These are phyloP conservation scores for Colletotrichum echinochloae DNA, from an alignment of 2,329 filamentous ascomycete genomes.

Conservation along the genomic window DNA sequence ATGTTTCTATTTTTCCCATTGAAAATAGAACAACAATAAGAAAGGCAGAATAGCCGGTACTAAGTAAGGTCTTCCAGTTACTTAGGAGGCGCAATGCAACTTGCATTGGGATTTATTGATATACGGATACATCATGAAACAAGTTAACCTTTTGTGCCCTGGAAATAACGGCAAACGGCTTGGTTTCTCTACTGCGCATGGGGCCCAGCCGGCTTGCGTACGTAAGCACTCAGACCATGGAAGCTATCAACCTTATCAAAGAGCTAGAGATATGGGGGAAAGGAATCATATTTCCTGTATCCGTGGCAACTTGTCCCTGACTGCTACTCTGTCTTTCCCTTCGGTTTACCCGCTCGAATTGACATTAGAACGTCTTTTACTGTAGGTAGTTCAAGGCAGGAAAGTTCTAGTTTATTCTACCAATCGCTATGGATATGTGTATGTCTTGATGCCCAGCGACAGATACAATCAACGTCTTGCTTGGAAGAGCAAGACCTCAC, in stretches of 20 bases:
- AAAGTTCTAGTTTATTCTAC: background rate
- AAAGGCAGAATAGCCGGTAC: background rate
- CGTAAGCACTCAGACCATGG: background rate
- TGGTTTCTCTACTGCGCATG: background rate
- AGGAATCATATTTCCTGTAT: background rate
- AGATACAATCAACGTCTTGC: background rate
- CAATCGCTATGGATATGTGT: background rate
- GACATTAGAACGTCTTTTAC: too few relatives aligned
- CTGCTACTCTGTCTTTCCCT: background rate
- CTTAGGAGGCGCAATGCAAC: background rate
- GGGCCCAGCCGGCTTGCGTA: background rate
- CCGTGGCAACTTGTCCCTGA: background rate
- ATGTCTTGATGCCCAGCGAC: too few relatives aligned
- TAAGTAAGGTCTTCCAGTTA: background rate
- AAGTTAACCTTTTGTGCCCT: too few relatives aligned
- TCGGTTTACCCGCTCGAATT: background rate
- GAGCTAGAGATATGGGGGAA: background rate
- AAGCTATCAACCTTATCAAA: slow-evolving; percentile 3
- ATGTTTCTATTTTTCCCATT: background rate
- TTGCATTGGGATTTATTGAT: background rate
- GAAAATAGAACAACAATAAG: too few relatives aligned
- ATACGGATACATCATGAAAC: background rate
- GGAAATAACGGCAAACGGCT: background rate
- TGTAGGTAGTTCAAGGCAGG: background rate
- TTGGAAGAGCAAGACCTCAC: background rate